A percentile compares a stretch with the other conserved stretches of the same genome.
phyloP scores from a whole-genome alignment of 352 stramenopile species.

The Phytophthora multivora region DNA sequence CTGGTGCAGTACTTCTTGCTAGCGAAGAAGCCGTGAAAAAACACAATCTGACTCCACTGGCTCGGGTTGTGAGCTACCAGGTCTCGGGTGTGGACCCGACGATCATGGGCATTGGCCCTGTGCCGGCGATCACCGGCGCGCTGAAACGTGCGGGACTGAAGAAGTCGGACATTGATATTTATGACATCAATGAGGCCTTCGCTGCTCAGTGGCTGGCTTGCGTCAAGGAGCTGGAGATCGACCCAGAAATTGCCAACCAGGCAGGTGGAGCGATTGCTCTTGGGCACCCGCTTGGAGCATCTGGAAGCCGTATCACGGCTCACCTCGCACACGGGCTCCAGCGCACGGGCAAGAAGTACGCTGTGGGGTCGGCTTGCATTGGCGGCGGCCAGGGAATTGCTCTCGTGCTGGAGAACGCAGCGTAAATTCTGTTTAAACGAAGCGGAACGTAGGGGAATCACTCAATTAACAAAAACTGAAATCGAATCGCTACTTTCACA shows the following conservation, averaged over 20 bases:
- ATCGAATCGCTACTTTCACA: not conserved
- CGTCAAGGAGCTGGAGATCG: slow-evolving; percentile 95
- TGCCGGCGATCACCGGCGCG: slow-evolving; percentile 94
- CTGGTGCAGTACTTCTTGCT: slow-evolving; percentile 93
- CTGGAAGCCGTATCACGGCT: slow-evolving; percentile 91
- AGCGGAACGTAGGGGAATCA: not conserved
- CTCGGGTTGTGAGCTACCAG: slow-evolving; percentile 92
- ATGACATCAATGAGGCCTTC: slow-evolving; percentile 99
- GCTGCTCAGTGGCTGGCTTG: slow-evolving; percentile 96
- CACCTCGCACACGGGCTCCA: slow-evolving; percentile 91
- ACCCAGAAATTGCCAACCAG: slow-evolving; percentile 94
- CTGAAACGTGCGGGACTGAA: slow-evolving; percentile 89
- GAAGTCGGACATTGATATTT: slow-evolving; percentile 95
- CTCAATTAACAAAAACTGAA: not conserved
- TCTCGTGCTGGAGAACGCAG: slow-evolving; percentile 93
- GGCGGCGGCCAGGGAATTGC: slow-evolving; percentile 98
- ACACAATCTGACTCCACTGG: slow-evolving; percentile 94
- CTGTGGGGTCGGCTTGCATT: slow-evolving; percentile 97
- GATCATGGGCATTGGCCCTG: slow-evolving; percentile 98
- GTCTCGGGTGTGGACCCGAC: slow-evolving; percentile 94
- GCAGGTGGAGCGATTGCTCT: slow-evolving; percentile 96
- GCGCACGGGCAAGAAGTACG: slow-evolving; percentile 91
- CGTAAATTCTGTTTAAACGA: slow-evolving; percentile 44
- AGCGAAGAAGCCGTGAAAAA: slow-evolving; percentile 93
- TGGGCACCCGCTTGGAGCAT: slow-evolving; percentile 96